Conservation (phyloP, 2,329 filamentous ascomycete species). For the Teratosphaeriaceae sp. region DNA sequence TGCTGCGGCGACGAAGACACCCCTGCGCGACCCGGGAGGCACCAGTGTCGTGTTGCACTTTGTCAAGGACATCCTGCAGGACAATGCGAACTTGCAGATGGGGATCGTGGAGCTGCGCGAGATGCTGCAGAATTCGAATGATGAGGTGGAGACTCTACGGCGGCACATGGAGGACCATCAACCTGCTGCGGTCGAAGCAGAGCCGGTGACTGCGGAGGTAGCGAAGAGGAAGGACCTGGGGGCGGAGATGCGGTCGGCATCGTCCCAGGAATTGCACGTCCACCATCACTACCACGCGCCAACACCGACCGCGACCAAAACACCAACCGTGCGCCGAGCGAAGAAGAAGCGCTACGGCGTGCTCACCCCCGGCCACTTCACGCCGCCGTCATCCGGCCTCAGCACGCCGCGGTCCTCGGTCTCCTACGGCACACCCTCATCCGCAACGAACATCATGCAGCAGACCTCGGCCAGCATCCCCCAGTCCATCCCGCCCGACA, state of each 20-base stretch:
- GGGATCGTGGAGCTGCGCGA: slow-evolving; percentile 87
- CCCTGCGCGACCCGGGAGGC: slow-evolving; percentile 52
- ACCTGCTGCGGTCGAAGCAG: slow-evolving; percentile 46
- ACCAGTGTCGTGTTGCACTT: slow-evolving; percentile 85
- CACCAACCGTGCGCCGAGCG: slow-evolving; percentile 38
- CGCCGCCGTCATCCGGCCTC: slow-evolving; percentile 34
- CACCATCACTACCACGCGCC: slow-evolving; percentile 88
- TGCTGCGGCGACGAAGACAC: slow-evolving; percentile 63
- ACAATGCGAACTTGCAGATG: slow-evolving; percentile 89
- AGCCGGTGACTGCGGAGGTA: slow-evolving; percentile 11
- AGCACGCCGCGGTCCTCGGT: slow-evolving; percentile 34
- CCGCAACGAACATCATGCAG: slow-evolving; percentile 55
- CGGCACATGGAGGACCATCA: slow-evolving; percentile 78
- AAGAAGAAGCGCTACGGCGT: slow-evolving; percentile 65
- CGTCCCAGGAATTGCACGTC: slow-evolving; percentile 76
- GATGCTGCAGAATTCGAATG: slow-evolving; percentile 84
- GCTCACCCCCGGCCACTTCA: slow-evolving; percentile 49
- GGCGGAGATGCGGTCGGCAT: slow-evolving; percentile 58
- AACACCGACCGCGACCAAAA: slow-evolving; percentile 34
- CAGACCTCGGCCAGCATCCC: slow-evolving; percentile 55
- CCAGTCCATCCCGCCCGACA: slow-evolving; percentile 36
- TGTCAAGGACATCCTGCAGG: slow-evolving; percentile 88
- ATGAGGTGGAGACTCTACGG: slow-evolving; percentile 81
- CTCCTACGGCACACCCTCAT: slow-evolving; percentile 38
- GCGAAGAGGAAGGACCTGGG: slow-evolving; percentile 45